Percentiles rank a stretch among this genome's conserved stretches.
phyloP scores from a whole-genome alignment of 2,329 filamentous ascomycete species.

The Beauveria sp. region DNA sequence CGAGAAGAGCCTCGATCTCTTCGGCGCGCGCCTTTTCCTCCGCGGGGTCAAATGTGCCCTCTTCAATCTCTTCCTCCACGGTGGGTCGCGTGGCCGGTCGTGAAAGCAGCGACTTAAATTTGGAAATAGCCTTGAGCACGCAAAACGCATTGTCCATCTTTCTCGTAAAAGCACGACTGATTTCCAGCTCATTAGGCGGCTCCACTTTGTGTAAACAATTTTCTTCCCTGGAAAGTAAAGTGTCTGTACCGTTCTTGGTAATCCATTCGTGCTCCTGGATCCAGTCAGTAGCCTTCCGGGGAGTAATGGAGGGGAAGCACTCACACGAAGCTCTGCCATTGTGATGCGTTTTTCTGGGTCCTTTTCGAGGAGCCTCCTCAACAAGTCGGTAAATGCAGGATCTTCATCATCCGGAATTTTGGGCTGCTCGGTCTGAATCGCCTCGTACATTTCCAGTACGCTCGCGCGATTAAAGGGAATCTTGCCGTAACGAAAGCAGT shows the following conservation, averaged over 20 bases:
- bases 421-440: constrained; percentile 67
- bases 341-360: constrained; percentile 74
- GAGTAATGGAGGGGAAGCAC: constrained; percentile 21
- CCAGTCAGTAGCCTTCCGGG: neutral
- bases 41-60: constrained; percentile 16
- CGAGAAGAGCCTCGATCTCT: constrained; percentile 42
- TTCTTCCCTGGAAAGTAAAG: constrained; percentile 71
- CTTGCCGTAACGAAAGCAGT: constrained; percentile 80
- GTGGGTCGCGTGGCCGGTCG: constrained; percentile 10
- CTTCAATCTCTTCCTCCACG: neutral
- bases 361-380: constrained; percentile 71
- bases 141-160: constrained; percentile 82
- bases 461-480: constrained; percentile 78
- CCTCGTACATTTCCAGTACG: constrained; percentile 81
- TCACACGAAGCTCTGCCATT: constrained; percentile 74
- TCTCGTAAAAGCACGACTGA: constrained; percentile 82
- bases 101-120: constrained; percentile 71
- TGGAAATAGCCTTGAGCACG: constrained; percentile 85
- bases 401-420: constrained; percentile 57
- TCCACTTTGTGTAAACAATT: constrained; percentile 78
- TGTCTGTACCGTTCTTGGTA: constrained; percentile 69
- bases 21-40: constrained; percentile 34
- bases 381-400: constrained; percentile 64
- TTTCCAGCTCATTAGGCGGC: constrained; percentile 80
- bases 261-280: constrained; percentile 86